Base-by-base conservation (phyloP, 2,329 filamentous ascomycete genomes). In the Xylariaceae sp. region DNA sequence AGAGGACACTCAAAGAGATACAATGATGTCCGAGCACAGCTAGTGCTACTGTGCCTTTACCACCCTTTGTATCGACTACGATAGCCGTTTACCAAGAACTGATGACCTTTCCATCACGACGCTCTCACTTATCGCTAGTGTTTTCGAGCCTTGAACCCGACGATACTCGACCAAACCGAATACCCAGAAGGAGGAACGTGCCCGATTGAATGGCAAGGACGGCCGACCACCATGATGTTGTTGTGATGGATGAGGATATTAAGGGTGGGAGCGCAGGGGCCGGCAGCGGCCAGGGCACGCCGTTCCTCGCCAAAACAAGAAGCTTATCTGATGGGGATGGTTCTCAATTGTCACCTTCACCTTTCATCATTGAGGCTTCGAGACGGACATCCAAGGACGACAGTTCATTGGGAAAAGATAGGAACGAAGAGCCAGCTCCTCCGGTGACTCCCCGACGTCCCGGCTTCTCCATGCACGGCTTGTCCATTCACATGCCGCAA, bases 401-500 rank as follows among this genome's bases (percentile, higher is more conserved):
- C 68, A 86, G 80, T 68, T 79, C 78, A 52, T 76, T 89, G 54
- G 65, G 69, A 60, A 72, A 67, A 62, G 64, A 72, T 39, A 67
- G 69, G 44, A 64, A 58, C 51, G 68, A 69, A 40, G 64, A 67
- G 12, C 44, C 33, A 6, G 67, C 70, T 11, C 73, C 74, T 29
- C 88, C 89, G n/a, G 82, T 83, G 44, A 96, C 91, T 6, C 91
- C 92, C n/a, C 83, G 86, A 57, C 83, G 89, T 61, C 81, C 87
- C 47, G 84, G 85, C 39, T 83, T 88, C 60, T 78, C 85, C 47
- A 72, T 81, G 31, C 83, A 86, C 53, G 87, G 86, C 34, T 79
- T 95, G 55, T 87, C 88, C 19, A 75, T 93, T 65, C 88, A 92
- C 69, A 84, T 92, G 80, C 85, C 88, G 24, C 79, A 77, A 65